Evolutionary conservation across 257 asterid species (phyloP).

Genomic region (Scutellaria minor): DNA sequence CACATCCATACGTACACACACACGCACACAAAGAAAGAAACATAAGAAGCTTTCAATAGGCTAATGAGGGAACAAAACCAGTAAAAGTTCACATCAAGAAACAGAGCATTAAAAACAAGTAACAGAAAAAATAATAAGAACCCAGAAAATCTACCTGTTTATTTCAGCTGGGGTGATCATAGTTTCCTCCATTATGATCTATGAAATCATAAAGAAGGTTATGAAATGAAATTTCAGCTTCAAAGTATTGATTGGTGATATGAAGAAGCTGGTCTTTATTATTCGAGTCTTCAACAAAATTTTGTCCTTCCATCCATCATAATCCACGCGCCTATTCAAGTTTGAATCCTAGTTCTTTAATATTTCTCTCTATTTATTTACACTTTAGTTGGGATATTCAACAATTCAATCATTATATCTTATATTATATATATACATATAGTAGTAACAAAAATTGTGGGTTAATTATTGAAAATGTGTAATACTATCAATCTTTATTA

Average conservation of each 20-base stretch:
- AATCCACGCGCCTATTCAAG: slow-evolving; percentile 38
- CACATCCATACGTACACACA: not conserved
- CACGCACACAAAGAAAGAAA: not conserved
- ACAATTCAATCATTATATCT: too few species aligned
- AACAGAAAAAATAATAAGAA: slow-evolving; percentile 18
- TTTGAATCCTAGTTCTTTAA: not conserved
- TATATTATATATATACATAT: too few species aligned
- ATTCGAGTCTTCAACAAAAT: not conserved
- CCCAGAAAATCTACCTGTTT: slow-evolving; percentile 40
- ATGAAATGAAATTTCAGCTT: not conserved
- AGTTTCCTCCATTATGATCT: slow-evolving; percentile 42
- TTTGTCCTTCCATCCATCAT: not conserved
- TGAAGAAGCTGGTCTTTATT: not conserved
- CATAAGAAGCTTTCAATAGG: not conserved
- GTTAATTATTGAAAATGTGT: too few species aligned
- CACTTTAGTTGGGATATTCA: not conserved
- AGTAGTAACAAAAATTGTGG: too few species aligned
- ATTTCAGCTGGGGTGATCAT: slow-evolving; percentile 35
- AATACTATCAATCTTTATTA: too few species aligned
- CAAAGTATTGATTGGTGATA: not conserved
- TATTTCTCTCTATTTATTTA: not conserved
- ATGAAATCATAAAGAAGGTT: not conserved
- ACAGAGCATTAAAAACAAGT: slow-evolving; percentile 8
- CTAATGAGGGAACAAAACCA: not conserved
- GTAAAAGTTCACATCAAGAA: slow-evolving; percentile 20